Base-by-base conservation (phyloP, 1,284 basidiomycete genomes). In the Pseudozyma hubeiensis region DNA sequence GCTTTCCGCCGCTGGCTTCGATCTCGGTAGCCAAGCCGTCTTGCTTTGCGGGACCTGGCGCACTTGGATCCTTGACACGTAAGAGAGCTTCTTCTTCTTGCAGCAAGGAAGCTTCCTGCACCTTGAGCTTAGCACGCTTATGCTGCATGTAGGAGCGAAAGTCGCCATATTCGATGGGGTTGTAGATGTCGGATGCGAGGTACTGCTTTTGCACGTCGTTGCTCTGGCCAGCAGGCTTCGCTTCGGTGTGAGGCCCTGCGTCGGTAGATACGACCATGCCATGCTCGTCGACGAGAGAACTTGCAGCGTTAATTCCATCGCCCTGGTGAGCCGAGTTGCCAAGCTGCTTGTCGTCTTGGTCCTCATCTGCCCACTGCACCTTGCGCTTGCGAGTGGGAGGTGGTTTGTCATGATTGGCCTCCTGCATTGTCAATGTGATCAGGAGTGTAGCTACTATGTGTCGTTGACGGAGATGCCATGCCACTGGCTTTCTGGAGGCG, bases 71-170 rank as follows among this genome's bases (percentile, higher is more conserved):
- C 24, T 44, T 37, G 24, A 65, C 70, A 7, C 53, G 56, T 1
- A 62, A 44, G 0, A 70, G 50, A 14, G 56, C 69, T 19, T 61
- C 63, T 53, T 79, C 70, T 24, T 80, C 74, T 40, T 75, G 58
- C 11, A 77, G 64, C 17, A 78, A 48, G 0, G 75, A 64, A 11
- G 64, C 53, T 56, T 79, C 73, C 51, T 83, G 81, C 11, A 80
- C 75, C 30, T 78, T 78, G 56, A 82, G 74, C 64, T 98, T 98
- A 49, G 91, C 90, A 2, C 95, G 89, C 85, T 97, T 98, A 76
- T 94, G 88, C 11, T 88, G 85, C 91, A 96, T 92, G 82, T 97
- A 97, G 75, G 93, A 90, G 7, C 90, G 91, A 74, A 91, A 92
- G 13, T 90, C 90, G 16, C 93, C 93, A 81, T 96, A 97, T 19